A percentile compares a stretch with the other conserved stretches of the same genome.
Evolutionary conservation across 1,139 yeast genomes (phyloP).

Genomic region (Yamadazyma sp.): DNA sequence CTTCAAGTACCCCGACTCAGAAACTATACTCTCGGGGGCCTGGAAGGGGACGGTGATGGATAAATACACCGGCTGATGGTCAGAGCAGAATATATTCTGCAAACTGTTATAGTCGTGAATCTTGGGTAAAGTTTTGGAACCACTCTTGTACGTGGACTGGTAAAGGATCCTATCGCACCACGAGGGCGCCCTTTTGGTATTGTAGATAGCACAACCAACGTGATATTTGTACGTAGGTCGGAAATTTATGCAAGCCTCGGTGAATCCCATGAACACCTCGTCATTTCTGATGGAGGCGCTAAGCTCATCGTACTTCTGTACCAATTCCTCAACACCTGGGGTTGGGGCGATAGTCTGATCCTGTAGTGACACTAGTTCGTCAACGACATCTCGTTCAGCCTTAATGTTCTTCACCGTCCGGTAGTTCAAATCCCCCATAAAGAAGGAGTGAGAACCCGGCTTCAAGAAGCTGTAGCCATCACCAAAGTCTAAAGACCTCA

Average conservation of each 20-base stretch:
- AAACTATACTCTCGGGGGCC: conserved; percentile 44
- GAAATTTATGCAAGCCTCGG: conserved; percentile 62
- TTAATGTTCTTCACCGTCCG: conserved; percentile 47
- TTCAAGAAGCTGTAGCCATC: conserved; percentile 61
- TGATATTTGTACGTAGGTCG: conserved; percentile 76
- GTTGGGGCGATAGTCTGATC: conserved; percentile 20
- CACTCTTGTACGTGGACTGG: conserved; percentile 42
- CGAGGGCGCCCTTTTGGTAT: conserved; percentile 66
- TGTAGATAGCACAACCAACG: conserved; percentile 51
- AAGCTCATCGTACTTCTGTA: conserved; percentile 59
- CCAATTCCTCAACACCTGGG: conserved; percentile 22
- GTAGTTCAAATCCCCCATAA: conserved; percentile 85
- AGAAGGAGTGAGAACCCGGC: conserved; percentile 59
- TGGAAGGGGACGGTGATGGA: conserved; percentile 40
- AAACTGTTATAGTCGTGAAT: conserved; percentile 44
- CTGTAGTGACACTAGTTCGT: conserved; percentile 23
- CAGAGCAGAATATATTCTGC: conserved; percentile 32
- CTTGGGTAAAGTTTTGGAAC: conserved; percentile 20
- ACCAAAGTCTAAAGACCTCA: conserved; percentile 56
- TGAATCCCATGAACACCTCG: conserved; percentile 58
- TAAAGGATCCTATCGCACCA: conserved; percentile 88
- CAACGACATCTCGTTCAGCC: conserved; percentile 15
- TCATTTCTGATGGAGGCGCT: conserved; percentile 40
- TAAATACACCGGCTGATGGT: conserved; percentile 48
- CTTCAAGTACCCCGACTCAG: conserved; percentile 42